phyloP scores from a whole-genome alignment of 148 eudicot species.

The Rhododendron simsii region DNA sequence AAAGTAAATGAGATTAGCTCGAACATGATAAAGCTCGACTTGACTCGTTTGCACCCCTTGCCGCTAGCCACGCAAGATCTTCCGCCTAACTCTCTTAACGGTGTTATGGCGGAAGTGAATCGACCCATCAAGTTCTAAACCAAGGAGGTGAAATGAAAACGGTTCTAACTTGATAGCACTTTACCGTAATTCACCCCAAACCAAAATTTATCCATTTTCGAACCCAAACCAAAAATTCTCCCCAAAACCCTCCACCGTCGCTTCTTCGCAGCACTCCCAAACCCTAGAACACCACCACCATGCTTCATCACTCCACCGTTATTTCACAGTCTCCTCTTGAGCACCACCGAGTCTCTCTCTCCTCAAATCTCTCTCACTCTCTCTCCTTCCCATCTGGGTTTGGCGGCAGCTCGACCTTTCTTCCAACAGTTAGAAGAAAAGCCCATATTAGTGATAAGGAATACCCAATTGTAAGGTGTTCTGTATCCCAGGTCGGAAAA shows the following conservation, averaged over 20 bases:
- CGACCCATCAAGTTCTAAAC: too few relatives aligned
- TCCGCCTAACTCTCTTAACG: too few relatives aligned
- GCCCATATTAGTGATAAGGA: background rate
- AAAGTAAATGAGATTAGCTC: too few relatives aligned
- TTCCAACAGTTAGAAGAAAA: conserved; percentile 5
- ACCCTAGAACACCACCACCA: conserved; percentile 27
- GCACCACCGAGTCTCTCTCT: conserved; percentile 10
- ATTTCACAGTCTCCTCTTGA: conserved; percentile 26
- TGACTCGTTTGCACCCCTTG: too few relatives aligned
- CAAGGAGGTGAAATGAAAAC: too few relatives aligned
- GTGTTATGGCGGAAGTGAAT: too few relatives aligned
- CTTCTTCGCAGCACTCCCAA: conserved; percentile 8
- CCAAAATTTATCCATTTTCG: too few relatives aligned
- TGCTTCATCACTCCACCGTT: conserved; percentile 54
- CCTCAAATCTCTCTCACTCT: conserved; percentile 24
- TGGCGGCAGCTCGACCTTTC: conserved; percentile 22
- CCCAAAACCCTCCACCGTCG: background rate
- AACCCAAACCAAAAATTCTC: background rate
- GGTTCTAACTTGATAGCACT: too few relatives aligned
- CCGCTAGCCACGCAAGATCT: too few relatives aligned
- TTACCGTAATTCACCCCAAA: too few relatives aligned
- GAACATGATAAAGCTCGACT: too few relatives aligned
- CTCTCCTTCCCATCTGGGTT: conserved; percentile 41
- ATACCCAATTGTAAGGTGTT: conserved; percentile 22
- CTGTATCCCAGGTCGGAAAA: conserved; percentile 28